Base-by-base conservation (phyloP, 805 yeast genomes). In the Lachancea fermentati region DNA sequence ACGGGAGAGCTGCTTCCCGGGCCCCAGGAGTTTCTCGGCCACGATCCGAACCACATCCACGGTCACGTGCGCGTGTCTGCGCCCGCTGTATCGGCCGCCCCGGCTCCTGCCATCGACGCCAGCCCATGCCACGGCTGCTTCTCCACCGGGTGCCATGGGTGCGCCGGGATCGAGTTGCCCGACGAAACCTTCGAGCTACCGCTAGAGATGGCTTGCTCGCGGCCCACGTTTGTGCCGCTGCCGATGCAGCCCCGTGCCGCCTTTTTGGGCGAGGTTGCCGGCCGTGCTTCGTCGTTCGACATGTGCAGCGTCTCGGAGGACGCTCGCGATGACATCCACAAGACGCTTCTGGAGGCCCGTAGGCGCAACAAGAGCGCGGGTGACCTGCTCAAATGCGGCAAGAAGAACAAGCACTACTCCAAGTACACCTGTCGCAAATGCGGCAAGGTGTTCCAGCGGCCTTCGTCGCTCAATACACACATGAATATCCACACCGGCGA, bases 401-500 rank as follows among this genome's bases (percentile, higher is more conserved):
- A 16, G 12, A 34, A 22, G 26, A 22, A 22, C 26, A 22, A 22
- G 26, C 26, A 7, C 26, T 30, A n/a, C 17, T 5, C 25, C 32
- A 50, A 44, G 36, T 49, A 69, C 46, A 76, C 71, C 49, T 87
- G 96, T 55, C 67, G 70, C n/a, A 77, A 68, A 49, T 87, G 96
- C 63, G 80, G 77, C 15, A 86, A 86, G 57, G 61, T 77, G 40
- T 87, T 87, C 53, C 81, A 93, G 0, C 93, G 88, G 57, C 89
- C 95, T 31, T 95, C 95, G 12, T 86, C 87, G 54, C 66, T 87
- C 47, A 65, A 88, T 34, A 86, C 95, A 0, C 96, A 87, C 64
- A 65, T 76, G 55, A 69, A 95, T 47, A 71, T 85, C 24, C 96
- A 86, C 54, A 85, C 95, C 1, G 96, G 96, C 17, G 91, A 86